Percentiles rank a stretch among this genome's conserved stretches.
phyloP scores from a whole-genome alignment of 345 rosid genomes.

The Litchi chinensis region DNA sequence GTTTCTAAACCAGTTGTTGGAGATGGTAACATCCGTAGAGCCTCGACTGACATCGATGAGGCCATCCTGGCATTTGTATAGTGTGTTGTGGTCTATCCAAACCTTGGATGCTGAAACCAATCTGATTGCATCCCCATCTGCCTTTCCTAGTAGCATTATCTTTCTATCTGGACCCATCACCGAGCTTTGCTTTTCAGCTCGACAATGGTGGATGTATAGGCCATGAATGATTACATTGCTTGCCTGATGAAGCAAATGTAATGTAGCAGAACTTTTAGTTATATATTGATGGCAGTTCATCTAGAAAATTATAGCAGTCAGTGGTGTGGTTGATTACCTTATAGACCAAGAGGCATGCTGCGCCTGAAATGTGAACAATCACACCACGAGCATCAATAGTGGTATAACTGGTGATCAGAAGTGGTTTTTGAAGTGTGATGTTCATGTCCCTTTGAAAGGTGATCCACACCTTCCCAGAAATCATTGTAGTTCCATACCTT shows the following conservation, averaged over 20 bases:
- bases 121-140: conserved; percentile 81
- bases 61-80: conserved; percentile 64
- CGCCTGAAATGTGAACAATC: conserved; percentile 54
- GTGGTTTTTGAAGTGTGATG: conserved; percentile 56
- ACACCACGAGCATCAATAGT: conserved; percentile 74
- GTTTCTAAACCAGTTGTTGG: conserved; percentile 77
- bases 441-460: conserved; percentile 67
- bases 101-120: conserved; percentile 60
- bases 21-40: conserved; percentile 56
- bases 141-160: conserved; percentile 45
- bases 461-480: conserved; percentile 67
- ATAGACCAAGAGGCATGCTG: conserved; percentile 60
- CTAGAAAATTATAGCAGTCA: background rate
- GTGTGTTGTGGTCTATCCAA: conserved; percentile 82
- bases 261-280: conserved; percentile 29
- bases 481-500: conserved; percentile 63
- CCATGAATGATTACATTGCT: conserved; percentile 77
- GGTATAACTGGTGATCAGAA: conserved; percentile 72
- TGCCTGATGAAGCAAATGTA: conserved; percentile 27
- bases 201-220: conserved; percentile 67
- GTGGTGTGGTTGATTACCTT: conserved; percentile 31
- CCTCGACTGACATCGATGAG: conserved; percentile 71
- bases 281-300: background rate
- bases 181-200: conserved; percentile 45
- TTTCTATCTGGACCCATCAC: conserved; percentile 66